Percentiles rank a stretch among this genome's conserved stretches.
Evolutionary conservation across 2,329 filamentous ascomycete species (phyloP).

Genomic region (Cercospora zeina): DNA sequence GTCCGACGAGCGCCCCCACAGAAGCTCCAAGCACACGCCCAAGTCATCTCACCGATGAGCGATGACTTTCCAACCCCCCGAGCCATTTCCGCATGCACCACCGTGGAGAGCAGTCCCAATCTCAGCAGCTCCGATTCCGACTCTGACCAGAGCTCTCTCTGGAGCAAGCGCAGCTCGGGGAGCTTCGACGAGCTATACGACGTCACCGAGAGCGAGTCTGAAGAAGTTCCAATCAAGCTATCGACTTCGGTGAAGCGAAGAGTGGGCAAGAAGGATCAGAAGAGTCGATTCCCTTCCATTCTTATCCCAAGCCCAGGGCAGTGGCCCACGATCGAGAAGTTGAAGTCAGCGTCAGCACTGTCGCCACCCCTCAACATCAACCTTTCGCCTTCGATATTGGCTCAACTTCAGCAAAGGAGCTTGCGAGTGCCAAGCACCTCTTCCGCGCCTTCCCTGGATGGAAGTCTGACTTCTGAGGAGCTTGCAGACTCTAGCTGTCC

Average conservation of each 20-base stretch:
- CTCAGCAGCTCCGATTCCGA: constrained; percentile 58
- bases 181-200: constrained; percentile 89
- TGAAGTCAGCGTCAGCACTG: constrained; percentile 48
- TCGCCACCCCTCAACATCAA: constrained; percentile 51
- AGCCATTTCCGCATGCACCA: constrained; percentile 28
- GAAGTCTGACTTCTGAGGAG: constrained; percentile 84
- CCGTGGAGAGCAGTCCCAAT: constrained; percentile 57
- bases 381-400: constrained; percentile 55
- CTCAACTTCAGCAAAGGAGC: constrained; percentile 61
- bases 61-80: constrained; percentile 61
- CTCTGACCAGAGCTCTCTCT: constrained; percentile 44
- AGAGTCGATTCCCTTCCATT: constrained; percentile 58
- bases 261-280: constrained; percentile 31
- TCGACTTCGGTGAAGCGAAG: constrained; percentile 54
- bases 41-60: constrained; percentile 48
- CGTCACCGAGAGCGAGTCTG: constrained; percentile 74
- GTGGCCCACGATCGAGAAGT: constrained; percentile 59
- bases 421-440: constrained; percentile 71
- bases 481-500: constrained; percentile 80
- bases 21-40: constrained; percentile 40
- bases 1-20: constrained; percentile 36
- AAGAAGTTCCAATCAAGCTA: constrained; percentile 53
- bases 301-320: constrained; percentile 59
- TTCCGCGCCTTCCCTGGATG: constrained; percentile 84
- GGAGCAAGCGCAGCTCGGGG: constrained; percentile 67